Base-by-base conservation (phyloP, 768 basidiomycete genomes). In the Boletus edulis region DNA sequence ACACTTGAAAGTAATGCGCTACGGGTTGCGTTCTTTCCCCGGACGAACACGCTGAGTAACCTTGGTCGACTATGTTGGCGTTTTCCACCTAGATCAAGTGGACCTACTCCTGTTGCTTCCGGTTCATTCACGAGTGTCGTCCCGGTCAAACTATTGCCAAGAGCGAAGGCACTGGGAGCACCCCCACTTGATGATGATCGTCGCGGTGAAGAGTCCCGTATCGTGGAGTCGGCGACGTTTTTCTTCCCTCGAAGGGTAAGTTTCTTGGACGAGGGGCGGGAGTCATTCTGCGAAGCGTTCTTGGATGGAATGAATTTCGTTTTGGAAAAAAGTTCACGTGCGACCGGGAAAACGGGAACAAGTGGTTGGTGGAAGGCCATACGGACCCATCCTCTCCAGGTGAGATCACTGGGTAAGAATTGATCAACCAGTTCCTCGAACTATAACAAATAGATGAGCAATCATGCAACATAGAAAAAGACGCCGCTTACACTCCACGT, bases 331-430 rank as follows among this genome's bases (percentile, higher is more conserved):
- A 91, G 74, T 68, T 91, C 88, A 46, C 86, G 83, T 15, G 89
- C 89, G 7, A 90, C 87, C 6, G 88, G 88, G 15, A 90, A 75
- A 4, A 91, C 87, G 24, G 88, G 88, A 3, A 91, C 76, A 13
- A 91, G 74, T 22, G 87, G 87, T 62, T 91, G 89, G 52, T 89
- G 84, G 71, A 90, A 87, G 14, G 85, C 89, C 78, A 91, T 88
- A 63, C 86, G 88, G 34, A 90, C 79, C 89, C 89, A 91, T 15
- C 87, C 88, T 66, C 80, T 81, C 88, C 88, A 90, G 45, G 81
- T 85, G 70, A 82, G 84, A 61, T 88, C 82, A 4, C 86, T 86
- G 4, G 89, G 89, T 54, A 90, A 83, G 65, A 90, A 91, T 60
- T 90, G 86, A 60, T 86, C 83, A 14, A 88, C 85, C 43, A 91